Conservation (phyloP, 768 basidiomycete genomes). For the Pleurotus pulmonarius region DNA sequence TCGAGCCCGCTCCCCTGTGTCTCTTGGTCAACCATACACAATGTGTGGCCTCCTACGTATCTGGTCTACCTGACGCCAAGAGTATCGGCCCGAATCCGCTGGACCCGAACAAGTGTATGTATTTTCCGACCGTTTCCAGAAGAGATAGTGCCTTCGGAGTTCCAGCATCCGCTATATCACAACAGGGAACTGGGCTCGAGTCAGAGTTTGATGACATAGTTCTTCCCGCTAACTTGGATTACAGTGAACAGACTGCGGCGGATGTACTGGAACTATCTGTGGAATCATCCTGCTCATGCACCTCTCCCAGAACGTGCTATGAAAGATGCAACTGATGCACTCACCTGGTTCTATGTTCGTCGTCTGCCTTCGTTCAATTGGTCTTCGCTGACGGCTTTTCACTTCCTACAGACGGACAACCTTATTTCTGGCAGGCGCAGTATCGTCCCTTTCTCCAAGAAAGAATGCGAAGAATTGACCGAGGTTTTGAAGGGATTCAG, state of each 20-base stretch:
- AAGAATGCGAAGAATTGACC: constrained; percentile 48
- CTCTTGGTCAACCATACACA: constrained; percentile 44
- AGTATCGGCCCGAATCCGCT: constrained; percentile 16
- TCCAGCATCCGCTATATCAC: too few species aligned
- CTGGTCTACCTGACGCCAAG: constrained; percentile 24
- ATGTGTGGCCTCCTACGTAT: constrained; percentile 39
- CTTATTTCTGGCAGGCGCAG: constrained; percentile 39
- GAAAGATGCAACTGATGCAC: constrained; percentile 43
- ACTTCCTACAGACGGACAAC: constrained; percentile 37
- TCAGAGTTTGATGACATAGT: too few species aligned
- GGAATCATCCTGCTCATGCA: constrained; percentile 44
- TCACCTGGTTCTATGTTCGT: constrained; percentile 46
- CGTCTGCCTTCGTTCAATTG: not conserved
- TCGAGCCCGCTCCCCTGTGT: too few species aligned
- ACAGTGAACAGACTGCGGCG: constrained; percentile 42
- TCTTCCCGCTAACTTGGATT: not conserved
- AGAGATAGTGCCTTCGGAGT: too few species aligned
- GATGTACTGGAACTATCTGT: constrained; percentile 51
- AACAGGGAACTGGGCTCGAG: too few species aligned
- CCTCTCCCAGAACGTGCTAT: constrained; percentile 37
- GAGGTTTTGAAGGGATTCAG: constrained; percentile 33
- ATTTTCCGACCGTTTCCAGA: too few species aligned
- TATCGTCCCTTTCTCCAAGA: constrained; percentile 49
- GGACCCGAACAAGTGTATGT: constrained; percentile 23
- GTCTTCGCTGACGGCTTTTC: not conserved